Percentiles rank a stretch among this genome's conserved stretches.
These are phyloP conservation scores for Cladosporium sp. DNA, from an alignment of 2,329 filamentous ascomycete species.

Conservation along the genomic window DNA sequence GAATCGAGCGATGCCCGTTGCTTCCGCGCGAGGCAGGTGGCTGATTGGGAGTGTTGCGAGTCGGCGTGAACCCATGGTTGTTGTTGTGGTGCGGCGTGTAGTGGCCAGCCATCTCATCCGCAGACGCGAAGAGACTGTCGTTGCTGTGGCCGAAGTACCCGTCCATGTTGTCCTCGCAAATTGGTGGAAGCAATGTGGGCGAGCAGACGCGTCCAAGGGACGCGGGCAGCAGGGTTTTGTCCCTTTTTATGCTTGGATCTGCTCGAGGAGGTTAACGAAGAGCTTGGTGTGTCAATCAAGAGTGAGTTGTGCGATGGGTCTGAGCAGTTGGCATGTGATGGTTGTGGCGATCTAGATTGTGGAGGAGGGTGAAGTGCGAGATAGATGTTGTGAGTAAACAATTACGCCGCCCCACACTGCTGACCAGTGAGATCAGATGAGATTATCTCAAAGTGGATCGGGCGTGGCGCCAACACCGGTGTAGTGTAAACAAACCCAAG, in stretches of 20 bases:
- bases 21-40: not conserved
- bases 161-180: not conserved
- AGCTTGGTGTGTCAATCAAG: not conserved
- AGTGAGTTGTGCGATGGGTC: not conserved
- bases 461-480: slow-evolving; percentile 4
- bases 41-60: not conserved
- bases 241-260: not conserved
- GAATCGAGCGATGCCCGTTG: not conserved
- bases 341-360: not conserved
- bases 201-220: not conserved
- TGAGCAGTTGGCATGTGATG: not conserved
- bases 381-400: not conserved
- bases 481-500: not conserved
- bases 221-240: not conserved
- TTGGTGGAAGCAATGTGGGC: not conserved
- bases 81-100: slow-evolving; percentile 1
- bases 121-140: slow-evolving; percentile 9
- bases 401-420: not conserved
- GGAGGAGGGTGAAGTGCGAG: not conserved
- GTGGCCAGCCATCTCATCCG: slow-evolving; percentile 16
- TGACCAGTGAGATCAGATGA: slow-evolving; percentile 6
- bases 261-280: not conserved
- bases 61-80: not conserved
- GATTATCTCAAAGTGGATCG: not conserved
- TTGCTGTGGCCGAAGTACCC: slow-evolving; percentile 7